phyloP scores from a whole-genome alignment of 441 rosid genomes.

The Raphanus hybrid region DNA sequence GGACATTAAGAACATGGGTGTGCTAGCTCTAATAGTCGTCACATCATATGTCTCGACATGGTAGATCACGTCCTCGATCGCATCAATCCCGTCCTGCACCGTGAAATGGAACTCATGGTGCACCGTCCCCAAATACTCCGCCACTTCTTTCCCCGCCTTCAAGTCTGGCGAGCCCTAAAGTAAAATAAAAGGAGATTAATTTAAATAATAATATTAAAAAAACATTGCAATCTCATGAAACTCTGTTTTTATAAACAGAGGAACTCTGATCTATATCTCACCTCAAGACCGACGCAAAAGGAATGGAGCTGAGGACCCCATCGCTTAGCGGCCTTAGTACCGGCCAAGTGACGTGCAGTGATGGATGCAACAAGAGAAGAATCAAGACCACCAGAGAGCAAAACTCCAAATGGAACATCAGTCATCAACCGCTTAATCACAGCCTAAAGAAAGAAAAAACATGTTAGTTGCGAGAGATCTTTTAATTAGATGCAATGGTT shows the following conservation, averaged over 20 bases:
- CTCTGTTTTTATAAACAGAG: neutral
- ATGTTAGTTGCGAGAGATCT: too few relatives aligned
- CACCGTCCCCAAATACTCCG: too few relatives aligned
- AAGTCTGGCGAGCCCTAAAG: too few relatives aligned
- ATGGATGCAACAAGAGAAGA: slow-evolving; percentile 78
- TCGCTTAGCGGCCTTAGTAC: slow-evolving; percentile 67
- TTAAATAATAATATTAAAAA: slow-evolving; percentile 13
- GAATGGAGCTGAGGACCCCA: slow-evolving; percentile 90
- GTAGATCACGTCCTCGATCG: slow-evolving; percentile 87
- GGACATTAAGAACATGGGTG: slow-evolving; percentile 90
- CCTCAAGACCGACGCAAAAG: slow-evolving; percentile 94
- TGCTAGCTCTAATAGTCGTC: slow-evolving; percentile 83
- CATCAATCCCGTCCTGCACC: slow-evolving; percentile 93
- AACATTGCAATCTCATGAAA: too few relatives aligned
- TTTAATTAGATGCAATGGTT: neutral
- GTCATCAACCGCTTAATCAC: slow-evolving; percentile 88
- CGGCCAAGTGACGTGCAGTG: slow-evolving; percentile 76
- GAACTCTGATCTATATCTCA: slow-evolving; percentile 32
- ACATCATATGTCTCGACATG: slow-evolving; percentile 92
- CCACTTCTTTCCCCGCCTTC: too few relatives aligned
- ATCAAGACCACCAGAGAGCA: slow-evolving; percentile 90
- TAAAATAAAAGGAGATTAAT: too few relatives aligned
- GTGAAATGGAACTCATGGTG: slow-evolving; percentile 90
- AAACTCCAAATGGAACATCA: slow-evolving; percentile 91
- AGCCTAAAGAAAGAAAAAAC: slow-evolving; percentile 51